phyloP scores from a whole-genome alignment of 2,329 filamentous ascomycete species.

The Mycosphaerella sp. region DNA sequence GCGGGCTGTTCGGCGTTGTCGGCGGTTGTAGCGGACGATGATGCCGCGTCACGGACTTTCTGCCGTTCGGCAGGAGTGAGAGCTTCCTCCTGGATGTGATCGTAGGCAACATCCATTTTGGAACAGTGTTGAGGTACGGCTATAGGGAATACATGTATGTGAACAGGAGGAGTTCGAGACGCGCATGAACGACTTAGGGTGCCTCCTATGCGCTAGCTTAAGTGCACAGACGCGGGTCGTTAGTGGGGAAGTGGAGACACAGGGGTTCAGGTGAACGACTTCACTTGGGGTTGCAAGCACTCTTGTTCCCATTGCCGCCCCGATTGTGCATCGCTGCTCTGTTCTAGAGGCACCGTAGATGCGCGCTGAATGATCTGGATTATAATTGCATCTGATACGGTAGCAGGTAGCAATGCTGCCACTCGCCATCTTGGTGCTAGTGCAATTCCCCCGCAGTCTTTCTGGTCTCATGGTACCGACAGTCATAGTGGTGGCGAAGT shows the following conservation, averaged over 20 bases:
- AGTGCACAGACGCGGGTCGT: background rate
- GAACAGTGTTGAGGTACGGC: background rate
- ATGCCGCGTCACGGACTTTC: slow-evolving; percentile 4
- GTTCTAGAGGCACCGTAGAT: no score
- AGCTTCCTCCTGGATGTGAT: slow-evolving; percentile 85
- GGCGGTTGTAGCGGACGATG: slow-evolving; percentile 17
- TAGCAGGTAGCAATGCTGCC: no score
- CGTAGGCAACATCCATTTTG: slow-evolving; percentile 90
- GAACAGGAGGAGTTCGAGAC: background rate
- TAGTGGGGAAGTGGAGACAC: background rate
- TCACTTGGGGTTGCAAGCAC: background rate
- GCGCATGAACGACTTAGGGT: background rate
- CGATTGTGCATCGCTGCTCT: no score
- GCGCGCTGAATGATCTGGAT: no score
- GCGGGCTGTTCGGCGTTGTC: slow-evolving; percentile 21
- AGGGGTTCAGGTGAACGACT: background rate
- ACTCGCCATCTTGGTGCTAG: no score
- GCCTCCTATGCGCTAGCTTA: background rate
- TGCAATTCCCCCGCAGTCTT: no score
- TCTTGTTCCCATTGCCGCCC: no score
- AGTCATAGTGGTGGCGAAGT: no score
- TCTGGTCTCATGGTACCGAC: no score
- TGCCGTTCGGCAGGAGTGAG: slow-evolving; percentile 47
- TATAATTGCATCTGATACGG: no score
- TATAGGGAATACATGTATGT: no score